Percentiles rank a stretch among this genome's conserved stretches.
Evolutionary conservation across 306 rosid species (phyloP).

Genomic region (Amphicarpaea edgeworthii): DNA sequence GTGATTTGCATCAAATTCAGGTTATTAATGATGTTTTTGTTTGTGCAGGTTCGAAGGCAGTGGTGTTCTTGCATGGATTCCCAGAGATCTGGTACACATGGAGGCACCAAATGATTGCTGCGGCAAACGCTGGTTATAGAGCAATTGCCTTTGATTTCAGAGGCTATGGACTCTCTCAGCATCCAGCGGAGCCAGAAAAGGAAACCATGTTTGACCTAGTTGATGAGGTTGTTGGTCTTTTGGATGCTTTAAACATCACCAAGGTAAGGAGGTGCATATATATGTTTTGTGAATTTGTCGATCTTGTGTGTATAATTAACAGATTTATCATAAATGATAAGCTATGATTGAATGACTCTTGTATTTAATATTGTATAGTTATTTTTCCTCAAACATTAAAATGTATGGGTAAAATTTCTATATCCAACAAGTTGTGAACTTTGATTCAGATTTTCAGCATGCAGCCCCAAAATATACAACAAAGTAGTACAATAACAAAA

Average conservation of each 20-base stretch:
- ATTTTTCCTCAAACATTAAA: too few relatives aligned
- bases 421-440: not conserved
- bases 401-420: not conserved
- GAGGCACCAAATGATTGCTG: constrained; percentile 77
- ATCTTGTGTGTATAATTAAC: too few relatives aligned
- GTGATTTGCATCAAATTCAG: not conserved
- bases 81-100: constrained; percentile 88
- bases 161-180: constrained; percentile 84
- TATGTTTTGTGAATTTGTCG: not conserved
- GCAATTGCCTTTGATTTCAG: constrained; percentile 75
- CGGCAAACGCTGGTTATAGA: constrained; percentile 69
- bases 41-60: constrained; percentile 64
- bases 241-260: constrained; percentile 63
- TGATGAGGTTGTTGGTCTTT: constrained; percentile 54
- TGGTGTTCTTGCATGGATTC: constrained; percentile 79
- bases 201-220: constrained; percentile 54
- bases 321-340: too few relatives aligned
- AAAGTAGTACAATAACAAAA: not conserved
- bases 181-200: constrained; percentile 66
- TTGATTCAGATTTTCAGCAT: not conserved
- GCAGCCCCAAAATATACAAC: not conserved
- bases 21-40: not conserved
- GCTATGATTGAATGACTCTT: too few relatives aligned
- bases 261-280: constrained; percentile 49
- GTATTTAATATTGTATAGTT: too few relatives aligned